Percentiles rank a stretch among this genome's conserved stretches.
These are phyloP conservation scores for Pestalotiopsis sp. DNA, from an alignment of 2,329 filamentous ascomycete genomes.

Conservation along the genomic window DNA sequence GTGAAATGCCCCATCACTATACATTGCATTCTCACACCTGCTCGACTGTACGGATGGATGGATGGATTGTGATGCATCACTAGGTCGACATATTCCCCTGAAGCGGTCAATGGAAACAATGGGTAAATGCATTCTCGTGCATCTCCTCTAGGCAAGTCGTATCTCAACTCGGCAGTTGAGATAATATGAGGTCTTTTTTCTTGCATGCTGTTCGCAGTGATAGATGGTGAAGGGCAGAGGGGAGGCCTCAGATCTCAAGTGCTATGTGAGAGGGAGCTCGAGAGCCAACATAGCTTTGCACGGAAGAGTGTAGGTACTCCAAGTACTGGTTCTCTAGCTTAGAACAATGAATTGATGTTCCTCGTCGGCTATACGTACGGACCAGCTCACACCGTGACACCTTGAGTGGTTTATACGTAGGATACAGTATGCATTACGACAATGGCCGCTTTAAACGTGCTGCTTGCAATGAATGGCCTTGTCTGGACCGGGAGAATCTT, in stretches of 20 bases:
- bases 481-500: not conserved
- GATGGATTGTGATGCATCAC: not conserved
- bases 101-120: not conserved
- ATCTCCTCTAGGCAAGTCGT: not conserved
- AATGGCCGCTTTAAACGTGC: conserved; percentile 8
- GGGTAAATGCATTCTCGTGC: not conserved
- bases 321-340: not conserved
- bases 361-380: not conserved
- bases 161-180: not conserved
- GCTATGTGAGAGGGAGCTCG: not conserved
- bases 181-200: conserved; percentile 5
- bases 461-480: not conserved
- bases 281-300: not conserved
- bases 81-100: not conserved
- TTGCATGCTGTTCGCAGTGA: not conserved
- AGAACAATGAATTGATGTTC: not conserved
- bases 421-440: not conserved
- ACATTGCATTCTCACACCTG: not conserved
- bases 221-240: not conserved
- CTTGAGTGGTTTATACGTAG: too few relatives aligned
- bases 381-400: not conserved
- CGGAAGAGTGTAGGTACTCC: not conserved
- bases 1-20: not conserved
- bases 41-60: not conserved
- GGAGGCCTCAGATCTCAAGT: not conserved